These are phyloP conservation scores for Sarocladium brachiariae DNA, from an alignment of 2,329 filamentous ascomycete genomes.

Conservation along the genomic window DNA sequence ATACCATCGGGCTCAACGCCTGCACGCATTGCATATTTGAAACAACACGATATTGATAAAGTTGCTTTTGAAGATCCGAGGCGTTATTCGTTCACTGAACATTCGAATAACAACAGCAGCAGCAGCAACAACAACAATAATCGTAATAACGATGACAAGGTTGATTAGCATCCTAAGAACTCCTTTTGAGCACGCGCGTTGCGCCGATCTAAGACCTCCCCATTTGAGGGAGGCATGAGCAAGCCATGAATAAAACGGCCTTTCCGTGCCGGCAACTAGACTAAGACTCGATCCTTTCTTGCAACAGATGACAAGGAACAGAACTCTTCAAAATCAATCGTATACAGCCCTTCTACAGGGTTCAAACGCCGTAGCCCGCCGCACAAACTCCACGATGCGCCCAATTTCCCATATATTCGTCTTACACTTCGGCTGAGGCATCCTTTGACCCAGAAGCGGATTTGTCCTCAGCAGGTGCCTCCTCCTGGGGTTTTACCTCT, in stretches of 20 bases:
- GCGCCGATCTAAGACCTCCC: background rate
- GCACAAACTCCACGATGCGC: background rate
- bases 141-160: too few relatives aligned
- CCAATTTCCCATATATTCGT: background rate
- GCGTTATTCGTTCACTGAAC: background rate
- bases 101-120: background rate
- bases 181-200: background rate
- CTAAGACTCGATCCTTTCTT: background rate
- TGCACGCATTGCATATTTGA: constrained; percentile 2
- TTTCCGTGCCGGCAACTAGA: background rate
- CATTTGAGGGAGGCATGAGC: background rate
- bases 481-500: background rate
- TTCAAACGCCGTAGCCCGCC: background rate
- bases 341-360: background rate
- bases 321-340: background rate
- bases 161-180: background rate
- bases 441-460: background rate
- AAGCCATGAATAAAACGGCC: background rate
- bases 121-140: too few relatives aligned
- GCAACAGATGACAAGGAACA: background rate
- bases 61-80: background rate
- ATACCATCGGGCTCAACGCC: constrained; percentile 9
- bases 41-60: background rate
- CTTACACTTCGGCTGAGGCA: background rate
- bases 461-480: background rate